Evolutionary conservation across 306 rosid species (phyloP), one percentile per base, ranked within the genome.

Genomic region (Glycine tomentella): DNA sequence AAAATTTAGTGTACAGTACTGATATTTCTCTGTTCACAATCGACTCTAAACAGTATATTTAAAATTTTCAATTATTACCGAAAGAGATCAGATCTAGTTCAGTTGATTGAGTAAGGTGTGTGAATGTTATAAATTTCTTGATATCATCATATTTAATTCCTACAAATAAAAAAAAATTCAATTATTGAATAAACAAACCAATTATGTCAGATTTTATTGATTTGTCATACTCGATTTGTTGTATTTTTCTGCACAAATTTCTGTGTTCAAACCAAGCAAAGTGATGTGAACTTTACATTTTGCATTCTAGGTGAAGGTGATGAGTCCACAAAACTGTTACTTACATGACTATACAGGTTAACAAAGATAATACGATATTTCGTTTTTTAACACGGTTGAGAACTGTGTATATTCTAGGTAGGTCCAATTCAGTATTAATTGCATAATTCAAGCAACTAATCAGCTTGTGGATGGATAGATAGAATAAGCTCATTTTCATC

Each of bases 381-480:
- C 49, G 11, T 64, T 46, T 45, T 25, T 1, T 16, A 50, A 6
- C 48, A 53, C 36, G 81, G 68, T 40, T 49, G 0, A 3, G 12
- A 10, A 25, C 9, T 5, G 42, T 20, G 48, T 13, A 51, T 42
- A 11, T 73, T 63, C 13, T 49, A 14, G 59, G 77, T 74, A 25
- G 74, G 81, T 53, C 74, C 78, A 49, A 78, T 58, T 59, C 15
- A 36, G 63, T 55, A 67, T 72, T 78, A 36, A 53, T 33, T 42
- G 79, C 52, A 72, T 36, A 17, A 17, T 59, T 84, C 53, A 46
- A 62, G 59, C 65, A 70, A 80, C 31, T 66, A 76, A 76, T 49
- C n/a, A 69, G 69, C 67, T 65, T 76, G 82, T 75, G 33, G 76
- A 56, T 78, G 34, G 65, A 45, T 5, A 82, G 49, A 74, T 9